Base-by-base conservation (phyloP, 2,329 filamentous ascomycete genomes). In the Colletotrichum viniferum region DNA sequence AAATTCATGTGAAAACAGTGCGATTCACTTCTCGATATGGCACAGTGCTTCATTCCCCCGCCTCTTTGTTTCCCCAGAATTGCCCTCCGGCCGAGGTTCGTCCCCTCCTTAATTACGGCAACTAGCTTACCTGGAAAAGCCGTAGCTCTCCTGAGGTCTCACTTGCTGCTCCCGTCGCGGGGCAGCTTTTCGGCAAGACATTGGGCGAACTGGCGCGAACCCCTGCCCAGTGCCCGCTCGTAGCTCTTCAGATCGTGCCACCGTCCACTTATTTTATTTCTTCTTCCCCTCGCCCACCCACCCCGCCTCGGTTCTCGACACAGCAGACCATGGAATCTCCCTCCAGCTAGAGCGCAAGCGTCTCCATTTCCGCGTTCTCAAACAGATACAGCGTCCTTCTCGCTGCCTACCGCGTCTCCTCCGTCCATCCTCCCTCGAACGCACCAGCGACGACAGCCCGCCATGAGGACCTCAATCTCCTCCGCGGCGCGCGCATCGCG, bases 61-160 rank as follows among this genome's bases (percentile, higher is more conserved):
- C 58, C 58, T 34, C 43, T 34, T 14, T 28, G 16, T n/a, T 26
- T 67, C 38, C 70, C 64, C 38, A 14, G 65, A 72, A 67, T 12
- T 63, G 69, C 72, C 69, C 43, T 72, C 69, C 26, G 69, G 58
- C 73, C 73, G 73, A 75, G 73, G 73, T 63, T 75, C 73, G 13
- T 62, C 55, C 55, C 60, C 60, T 64, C 34, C 10, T 30, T n/a
- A n/a, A n/a, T n/a, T 12, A 9, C 43, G 32, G 65, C 38, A 48
- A 4, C 67, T 65, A 55, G 34, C 68, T 71, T 24, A 3, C 36
- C 48, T 63, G 4, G 10, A 18, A 21, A 63, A n/a, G 30, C 13
- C 18, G 34, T 16, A 21, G 36, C 43, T 34, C 34, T 62, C 36
- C 61, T 52, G 14, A 64, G 21, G 52, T 32, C 21, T 66, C n/a